These are phyloP conservation scores for Coemansia javaensis DNA, from an alignment of 192 early-diverging fungal genomes.

Conservation along the genomic window DNA sequence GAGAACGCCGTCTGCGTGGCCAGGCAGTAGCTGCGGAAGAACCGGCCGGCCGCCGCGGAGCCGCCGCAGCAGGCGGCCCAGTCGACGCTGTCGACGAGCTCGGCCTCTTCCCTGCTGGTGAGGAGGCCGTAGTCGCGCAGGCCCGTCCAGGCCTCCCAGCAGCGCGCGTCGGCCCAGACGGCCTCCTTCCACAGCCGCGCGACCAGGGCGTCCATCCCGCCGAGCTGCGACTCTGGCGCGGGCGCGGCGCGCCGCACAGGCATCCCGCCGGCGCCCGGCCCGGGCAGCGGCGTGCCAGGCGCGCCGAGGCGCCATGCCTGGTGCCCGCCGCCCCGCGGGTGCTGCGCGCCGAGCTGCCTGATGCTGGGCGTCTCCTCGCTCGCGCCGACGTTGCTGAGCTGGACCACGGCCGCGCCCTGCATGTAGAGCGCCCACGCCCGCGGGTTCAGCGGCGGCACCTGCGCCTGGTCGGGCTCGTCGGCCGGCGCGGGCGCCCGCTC, in stretches of 20 bases:
- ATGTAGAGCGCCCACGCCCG: conserved; percentile 43
- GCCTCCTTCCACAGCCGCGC: conserved; percentile 30
- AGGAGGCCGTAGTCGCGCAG: conserved; percentile 45
- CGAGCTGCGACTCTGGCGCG: conserved; percentile 8
- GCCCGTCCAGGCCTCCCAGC: conserved; percentile 51
- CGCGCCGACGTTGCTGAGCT: conserved; percentile 40
- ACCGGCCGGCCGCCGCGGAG: conserved; percentile 16
- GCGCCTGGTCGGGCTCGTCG: not conserved
- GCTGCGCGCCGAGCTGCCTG: conserved; percentile 16
- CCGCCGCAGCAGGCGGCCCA: conserved; percentile 30
- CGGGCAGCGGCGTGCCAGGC: not conserved
- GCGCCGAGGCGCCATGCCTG: not conserved
- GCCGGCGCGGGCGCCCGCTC: not conserved
- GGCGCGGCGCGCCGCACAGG: not conserved
- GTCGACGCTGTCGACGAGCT: conserved; percentile 20
- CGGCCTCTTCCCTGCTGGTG: conserved; percentile 23
- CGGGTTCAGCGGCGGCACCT: conserved; percentile 20
- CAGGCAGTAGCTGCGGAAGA: conserved; percentile 40
- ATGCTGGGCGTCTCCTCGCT: conserved; percentile 38
- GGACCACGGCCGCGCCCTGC: conserved; percentile 46
- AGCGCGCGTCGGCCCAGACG: conserved; percentile 29
- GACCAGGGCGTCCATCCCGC: conserved; percentile 27
- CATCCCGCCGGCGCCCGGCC: not conserved
- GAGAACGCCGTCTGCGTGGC: conserved; percentile 37
- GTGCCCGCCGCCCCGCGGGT: not conserved